These are phyloP conservation scores for Leishmania tropica DNA, from an alignment of 208 protist genomes.

Conservation along the genomic window DNA sequence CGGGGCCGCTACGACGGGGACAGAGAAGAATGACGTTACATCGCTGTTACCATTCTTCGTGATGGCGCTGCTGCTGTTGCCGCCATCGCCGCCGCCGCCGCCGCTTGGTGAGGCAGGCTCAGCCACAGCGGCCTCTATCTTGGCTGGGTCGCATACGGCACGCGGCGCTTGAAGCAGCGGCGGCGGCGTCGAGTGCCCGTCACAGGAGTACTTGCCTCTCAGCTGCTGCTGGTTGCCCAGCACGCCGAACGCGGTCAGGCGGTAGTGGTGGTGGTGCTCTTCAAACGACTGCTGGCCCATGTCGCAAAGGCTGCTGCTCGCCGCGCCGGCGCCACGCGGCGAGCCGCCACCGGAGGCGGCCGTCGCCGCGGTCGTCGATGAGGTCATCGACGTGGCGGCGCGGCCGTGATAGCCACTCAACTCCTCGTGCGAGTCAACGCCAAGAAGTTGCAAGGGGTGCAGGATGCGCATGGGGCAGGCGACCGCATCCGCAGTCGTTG, in stretches of 20 bases:
- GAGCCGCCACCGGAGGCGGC: conserved; percentile 13
- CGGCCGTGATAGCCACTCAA: background rate
- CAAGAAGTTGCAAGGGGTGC: background rate
- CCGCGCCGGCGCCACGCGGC: background rate
- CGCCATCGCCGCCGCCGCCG: background rate
- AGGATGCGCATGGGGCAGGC: conserved; percentile 12
- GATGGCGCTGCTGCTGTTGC: background rate
- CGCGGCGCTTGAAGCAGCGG: background rate
- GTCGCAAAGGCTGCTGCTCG: conserved; percentile 20
- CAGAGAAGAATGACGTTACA: background rate
- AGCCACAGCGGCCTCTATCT: background rate
- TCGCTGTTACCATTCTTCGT: background rate
- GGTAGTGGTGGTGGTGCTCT: conserved; percentile 33
- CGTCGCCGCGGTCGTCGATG: background rate
- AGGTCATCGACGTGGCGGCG: background rate
- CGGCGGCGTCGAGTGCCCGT: background rate
- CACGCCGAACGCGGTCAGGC: conserved; percentile 15
- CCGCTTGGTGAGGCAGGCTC: background rate
- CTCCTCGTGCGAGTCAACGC: background rate
- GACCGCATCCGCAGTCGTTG: background rate
- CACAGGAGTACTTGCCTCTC: background rate
- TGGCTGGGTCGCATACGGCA: background rate
- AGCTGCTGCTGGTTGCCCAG: conserved; percentile 14
- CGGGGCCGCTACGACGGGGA: background rate
- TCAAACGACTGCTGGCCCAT: conserved; percentile 33